Conservation (phyloP, 371 early-diverging fungal species). For the Funneliformis caledonium region DNA sequence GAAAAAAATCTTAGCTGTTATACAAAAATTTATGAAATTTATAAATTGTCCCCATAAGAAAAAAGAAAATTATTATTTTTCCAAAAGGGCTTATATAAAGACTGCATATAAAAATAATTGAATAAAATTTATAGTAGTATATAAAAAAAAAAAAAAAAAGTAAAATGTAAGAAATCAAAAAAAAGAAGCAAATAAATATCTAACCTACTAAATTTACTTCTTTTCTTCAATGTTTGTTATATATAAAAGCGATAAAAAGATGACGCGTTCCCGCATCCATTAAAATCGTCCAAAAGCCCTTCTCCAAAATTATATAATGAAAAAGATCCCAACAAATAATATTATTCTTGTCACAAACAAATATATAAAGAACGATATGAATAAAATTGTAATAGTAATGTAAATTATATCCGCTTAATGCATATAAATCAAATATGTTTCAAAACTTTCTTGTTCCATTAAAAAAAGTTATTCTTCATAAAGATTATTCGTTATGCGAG, state of each 20-base stretch:
- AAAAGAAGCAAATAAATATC: neutral
- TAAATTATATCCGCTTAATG: slow-evolving; percentile 13
- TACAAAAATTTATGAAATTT: neutral
- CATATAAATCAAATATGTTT: neutral
- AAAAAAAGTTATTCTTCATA: neutral
- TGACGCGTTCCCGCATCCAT: neutral
- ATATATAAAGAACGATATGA: slow-evolving; percentile 17
- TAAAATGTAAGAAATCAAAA: neutral
- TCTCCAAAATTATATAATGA: neutral
- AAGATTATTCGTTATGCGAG: neutral
- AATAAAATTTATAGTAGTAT: neutral
- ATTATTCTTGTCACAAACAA: slow-evolving; percentile 9
- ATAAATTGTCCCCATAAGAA: neutral
- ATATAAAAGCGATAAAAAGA: neutral
- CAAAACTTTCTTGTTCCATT: neutral
- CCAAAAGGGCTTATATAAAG: neutral
- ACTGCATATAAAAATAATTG: neutral
- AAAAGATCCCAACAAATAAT: neutral
- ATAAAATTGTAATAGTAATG: neutral
- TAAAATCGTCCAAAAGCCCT: neutral
- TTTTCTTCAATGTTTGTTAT: slow-evolving; percentile 7
- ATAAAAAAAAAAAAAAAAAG: neutral
- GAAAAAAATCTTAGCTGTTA: slow-evolving; percentile 13
- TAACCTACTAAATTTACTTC: neutral
- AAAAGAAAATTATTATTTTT: neutral